A percentile compares a stretch with the other conserved stretches of the same genome.
Evolutionary conservation across 2,329 filamentous ascomycete genomes (phyloP).

Genomic region (Microcyclospora pomicola): DNA sequence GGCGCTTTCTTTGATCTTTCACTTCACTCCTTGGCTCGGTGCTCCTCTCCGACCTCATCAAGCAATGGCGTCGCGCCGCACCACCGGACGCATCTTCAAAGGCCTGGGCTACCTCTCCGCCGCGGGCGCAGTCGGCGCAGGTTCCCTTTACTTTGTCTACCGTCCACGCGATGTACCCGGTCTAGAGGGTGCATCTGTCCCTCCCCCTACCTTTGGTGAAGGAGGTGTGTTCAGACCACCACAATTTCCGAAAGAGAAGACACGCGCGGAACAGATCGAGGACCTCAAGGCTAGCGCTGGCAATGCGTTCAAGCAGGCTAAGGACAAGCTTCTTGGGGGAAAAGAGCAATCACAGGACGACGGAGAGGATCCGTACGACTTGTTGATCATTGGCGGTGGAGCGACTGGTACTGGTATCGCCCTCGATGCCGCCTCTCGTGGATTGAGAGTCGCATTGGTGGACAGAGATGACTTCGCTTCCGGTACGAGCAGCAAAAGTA

Average conservation of each 20-base stretch:
- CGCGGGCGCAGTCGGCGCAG: conserved; percentile 40
- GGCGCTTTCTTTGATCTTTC: too few species aligned
- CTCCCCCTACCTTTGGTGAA: conserved; percentile 54
- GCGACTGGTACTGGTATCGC: conserved; percentile 71
- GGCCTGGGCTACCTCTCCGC: conserved; percentile 46
- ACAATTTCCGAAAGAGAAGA: conserved; percentile 49
- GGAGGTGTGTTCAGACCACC: conserved; percentile 55
- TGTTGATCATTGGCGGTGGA: conserved; percentile 66
- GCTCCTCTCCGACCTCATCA: too few species aligned
- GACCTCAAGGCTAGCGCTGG: conserved; percentile 42
- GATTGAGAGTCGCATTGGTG: conserved; percentile 65
- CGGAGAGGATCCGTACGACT: conserved; percentile 49
- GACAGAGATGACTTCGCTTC: conserved; percentile 73
- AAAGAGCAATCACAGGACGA: conserved; percentile 15
- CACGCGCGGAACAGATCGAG: conserved; percentile 50
- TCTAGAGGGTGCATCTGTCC: conserved; percentile 52
- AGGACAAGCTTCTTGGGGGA: conserved; percentile 16
- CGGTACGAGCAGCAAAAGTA: conserved; percentile 76
- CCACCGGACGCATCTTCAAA: conserved; percentile 35
- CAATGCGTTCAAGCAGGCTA: conserved; percentile 27
- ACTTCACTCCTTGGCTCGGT: too few species aligned
- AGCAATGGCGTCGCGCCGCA: conserved; percentile 16
- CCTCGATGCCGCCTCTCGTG: conserved; percentile 65
- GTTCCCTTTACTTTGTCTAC: conserved; percentile 49
- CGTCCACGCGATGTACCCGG: conserved; percentile 61